A percentile compares a stretch with the other conserved stretches of the same genome.
phyloP scores from a whole-genome alignment of 768 basidiomycete genomes.

The Candolleomyces eurysporus region DNA sequence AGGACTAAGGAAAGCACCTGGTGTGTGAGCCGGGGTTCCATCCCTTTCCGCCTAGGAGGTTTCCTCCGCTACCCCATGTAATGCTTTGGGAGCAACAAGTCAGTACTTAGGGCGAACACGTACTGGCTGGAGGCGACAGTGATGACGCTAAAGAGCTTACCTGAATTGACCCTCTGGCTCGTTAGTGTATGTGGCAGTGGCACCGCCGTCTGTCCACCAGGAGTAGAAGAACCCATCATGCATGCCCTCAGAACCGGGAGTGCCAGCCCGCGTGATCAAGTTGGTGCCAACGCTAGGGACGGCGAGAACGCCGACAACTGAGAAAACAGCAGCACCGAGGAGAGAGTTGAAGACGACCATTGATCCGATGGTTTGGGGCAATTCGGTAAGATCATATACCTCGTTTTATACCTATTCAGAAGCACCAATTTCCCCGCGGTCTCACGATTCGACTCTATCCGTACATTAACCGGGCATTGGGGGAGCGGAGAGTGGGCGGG shows the following conservation, averaged over 20 bases:
- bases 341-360: background rate
- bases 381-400: too few species aligned
- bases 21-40: constrained; percentile 33
- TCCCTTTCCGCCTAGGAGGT: constrained; percentile 20
- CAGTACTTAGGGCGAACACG: too few species aligned
- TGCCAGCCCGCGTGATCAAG: constrained; percentile 12
- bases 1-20: constrained; percentile 15
- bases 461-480: background rate
- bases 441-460: background rate
- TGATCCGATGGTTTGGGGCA: background rate
- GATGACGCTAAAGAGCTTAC: constrained; percentile 6
- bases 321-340: background rate
- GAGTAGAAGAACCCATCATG: constrained; percentile 36
- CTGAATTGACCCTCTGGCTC: constrained; percentile 31
- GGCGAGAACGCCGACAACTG: constrained; percentile 17
- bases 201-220: constrained; percentile 31
- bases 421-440: background rate
- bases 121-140: too few species aligned
- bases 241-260: constrained; percentile 26
- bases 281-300: constrained; percentile 15
- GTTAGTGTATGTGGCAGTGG: constrained; percentile 28
- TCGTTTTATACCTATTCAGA: background rate
- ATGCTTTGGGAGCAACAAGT: too few species aligned
- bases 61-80: background rate
- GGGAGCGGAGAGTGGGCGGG: too few species aligned